Evolutionary conservation across 352 stramenopile genomes (phyloP).

Genomic region (Phytophthora tubulina): DNA sequence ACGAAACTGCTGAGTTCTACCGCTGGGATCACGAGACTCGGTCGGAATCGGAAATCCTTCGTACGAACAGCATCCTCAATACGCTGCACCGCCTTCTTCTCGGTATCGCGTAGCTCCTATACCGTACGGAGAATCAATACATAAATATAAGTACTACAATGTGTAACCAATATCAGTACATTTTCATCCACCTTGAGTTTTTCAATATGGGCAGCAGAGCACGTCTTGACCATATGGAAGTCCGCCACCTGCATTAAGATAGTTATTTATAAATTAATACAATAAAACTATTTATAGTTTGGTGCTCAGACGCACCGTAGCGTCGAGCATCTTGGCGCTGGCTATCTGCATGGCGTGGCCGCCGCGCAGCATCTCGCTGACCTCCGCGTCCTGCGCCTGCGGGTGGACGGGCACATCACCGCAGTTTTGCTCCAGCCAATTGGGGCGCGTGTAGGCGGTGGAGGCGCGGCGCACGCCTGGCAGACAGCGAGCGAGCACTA

Average conservation of each 20-base stretch:
- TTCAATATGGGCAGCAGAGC: conserved; percentile 46
- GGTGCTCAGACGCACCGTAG: conserved; percentile 40
- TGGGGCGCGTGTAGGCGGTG: conserved; percentile 29
- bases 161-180: background rate
- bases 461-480: conserved; percentile 16
- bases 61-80: conserved; percentile 54
- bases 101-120: conserved; percentile 59
- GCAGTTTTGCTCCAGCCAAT: conserved; percentile 78
- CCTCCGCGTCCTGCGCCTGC: conserved; percentile 47
- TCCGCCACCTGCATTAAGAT: conserved; percentile 40
- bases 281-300: background rate
- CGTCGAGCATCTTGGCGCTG: conserved; percentile 57
- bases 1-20: conserved; percentile 60
- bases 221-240: conserved; percentile 46
- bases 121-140: background rate
- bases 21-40: conserved; percentile 67
- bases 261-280: background rate
- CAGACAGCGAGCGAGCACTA: conserved; percentile 6
- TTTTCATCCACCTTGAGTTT: conserved; percentile 56
- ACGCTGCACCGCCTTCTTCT: conserved; percentile 60
- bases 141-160: background rate
- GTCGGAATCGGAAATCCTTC: conserved; percentile 70
- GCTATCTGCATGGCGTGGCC: conserved; percentile 73
- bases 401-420: conserved; percentile 62
- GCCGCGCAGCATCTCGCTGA: conserved; percentile 79